Percentiles rank a stretch among this genome's conserved stretches.
Conservation (phyloP, 2,329 filamentous ascomycete species). For the Myotisia sp. region DNA sequence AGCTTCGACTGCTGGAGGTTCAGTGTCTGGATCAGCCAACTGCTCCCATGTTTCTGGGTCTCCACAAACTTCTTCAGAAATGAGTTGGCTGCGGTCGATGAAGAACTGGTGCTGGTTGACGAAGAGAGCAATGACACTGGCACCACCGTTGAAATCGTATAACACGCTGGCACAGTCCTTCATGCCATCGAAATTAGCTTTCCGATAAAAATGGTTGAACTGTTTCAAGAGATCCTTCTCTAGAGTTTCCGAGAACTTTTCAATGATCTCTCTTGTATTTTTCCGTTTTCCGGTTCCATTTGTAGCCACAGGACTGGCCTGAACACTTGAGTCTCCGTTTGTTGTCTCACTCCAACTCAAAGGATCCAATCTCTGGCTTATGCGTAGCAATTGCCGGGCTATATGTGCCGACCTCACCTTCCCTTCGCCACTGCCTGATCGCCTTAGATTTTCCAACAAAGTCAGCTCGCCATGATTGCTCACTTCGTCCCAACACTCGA, state of each 20-base stretch:
- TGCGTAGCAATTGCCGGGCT: conserved; percentile 80
- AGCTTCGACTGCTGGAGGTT: conserved; percentile 79
- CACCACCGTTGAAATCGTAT: conserved; percentile 88
- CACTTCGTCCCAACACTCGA: conserved; percentile 94
- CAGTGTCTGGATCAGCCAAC: conserved; percentile 83
- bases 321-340: conserved; percentile 37
- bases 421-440: conserved; percentile 72
- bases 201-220: conserved; percentile 92
- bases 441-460: conserved; percentile 74
- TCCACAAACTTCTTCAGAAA: conserved; percentile 62
- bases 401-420: conserved; percentile 92
- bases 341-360: conserved; percentile 48
- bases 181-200: conserved; percentile 96
- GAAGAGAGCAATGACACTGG: conserved; percentile 88
- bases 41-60: conserved; percentile 61
- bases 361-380: conserved; percentile 80
- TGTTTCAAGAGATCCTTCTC: conserved; percentile 92
- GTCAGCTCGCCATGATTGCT: conserved; percentile 76
- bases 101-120: conserved; percentile 99
- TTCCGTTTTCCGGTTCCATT: conserved; percentile 37
- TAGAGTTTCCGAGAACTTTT: conserved; percentile 89
- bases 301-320: conserved; percentile 16
- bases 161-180: conserved; percentile 88
- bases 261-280: conserved; percentile 75
- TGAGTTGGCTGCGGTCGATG: conserved; percentile 84